These are phyloP conservation scores for Citrus inodora DNA, from an alignment of 345 rosid genomes.

Conservation along the genomic window DNA sequence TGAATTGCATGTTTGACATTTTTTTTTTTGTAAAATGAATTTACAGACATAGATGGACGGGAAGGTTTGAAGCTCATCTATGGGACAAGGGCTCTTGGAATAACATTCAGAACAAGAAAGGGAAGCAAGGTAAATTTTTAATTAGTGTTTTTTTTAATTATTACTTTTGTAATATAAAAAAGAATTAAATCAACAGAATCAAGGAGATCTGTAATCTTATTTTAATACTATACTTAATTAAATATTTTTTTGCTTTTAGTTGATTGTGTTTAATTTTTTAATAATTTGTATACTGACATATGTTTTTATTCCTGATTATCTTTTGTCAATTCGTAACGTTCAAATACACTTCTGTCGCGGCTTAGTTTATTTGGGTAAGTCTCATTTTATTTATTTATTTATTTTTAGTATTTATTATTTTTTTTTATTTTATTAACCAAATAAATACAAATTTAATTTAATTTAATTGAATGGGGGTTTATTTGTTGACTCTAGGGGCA, in stretches of 20 bases:
- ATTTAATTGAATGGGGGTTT: too few species aligned
- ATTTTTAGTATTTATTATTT: too few species aligned
- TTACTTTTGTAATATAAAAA: not conserved
- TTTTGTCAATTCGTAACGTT: constrained; percentile 32
- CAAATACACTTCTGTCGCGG: constrained; percentile 34
- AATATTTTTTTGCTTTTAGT: not conserved
- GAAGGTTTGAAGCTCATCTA: constrained; percentile 95
- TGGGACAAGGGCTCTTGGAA: constrained; percentile 99
- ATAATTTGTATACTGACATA: constrained; percentile 25
- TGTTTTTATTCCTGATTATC: constrained; percentile 38
- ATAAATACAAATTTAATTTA: too few species aligned
- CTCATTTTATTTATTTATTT: not conserved
- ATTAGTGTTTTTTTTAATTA: not conserved
- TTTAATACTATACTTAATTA: not conserved
- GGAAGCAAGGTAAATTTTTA: constrained; percentile 67
- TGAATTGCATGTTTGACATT: not conserved
- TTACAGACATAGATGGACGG: constrained; percentile 94
- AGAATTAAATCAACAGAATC: constrained; percentile 1
- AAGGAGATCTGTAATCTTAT: constrained; percentile 39
- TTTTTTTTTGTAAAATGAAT: not conserved
- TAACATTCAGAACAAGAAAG: constrained; percentile 84
- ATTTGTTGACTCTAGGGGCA: constrained; percentile 50
- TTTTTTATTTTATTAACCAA: not conserved
- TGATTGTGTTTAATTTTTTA: not conserved
- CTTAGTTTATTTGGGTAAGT: constrained; percentile 92